Evolutionary conservation across 352 stramenopile genomes (phyloP).

Genomic region (Thalassiosira oceanica): DNA sequence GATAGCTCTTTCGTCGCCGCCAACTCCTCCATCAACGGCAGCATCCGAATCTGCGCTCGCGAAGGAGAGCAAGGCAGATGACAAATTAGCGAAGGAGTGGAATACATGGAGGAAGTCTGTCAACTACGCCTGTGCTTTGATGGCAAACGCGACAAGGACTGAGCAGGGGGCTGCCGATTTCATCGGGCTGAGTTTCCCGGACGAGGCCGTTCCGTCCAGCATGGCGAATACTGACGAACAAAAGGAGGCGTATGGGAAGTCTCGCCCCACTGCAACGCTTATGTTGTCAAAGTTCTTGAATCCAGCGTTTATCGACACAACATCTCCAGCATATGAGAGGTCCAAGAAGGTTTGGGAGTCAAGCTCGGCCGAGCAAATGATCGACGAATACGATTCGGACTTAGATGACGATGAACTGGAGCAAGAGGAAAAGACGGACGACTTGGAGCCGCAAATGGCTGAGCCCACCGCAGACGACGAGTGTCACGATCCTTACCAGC

Average conservation of each 20-base stretch:
- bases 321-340: conserved; percentile 7
- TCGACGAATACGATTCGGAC: conserved; percentile 30
- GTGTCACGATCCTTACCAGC: conserved; percentile 75
- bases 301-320: conserved; percentile 28
- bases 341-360: conserved; percentile 1
- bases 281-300: conserved; percentile 63
- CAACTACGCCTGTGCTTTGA: conserved; percentile 62
- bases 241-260: conserved; percentile 4
- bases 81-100: conserved; percentile 15
- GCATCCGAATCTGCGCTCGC: neutral
- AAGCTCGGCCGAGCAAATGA: neutral
- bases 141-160: conserved; percentile 67
- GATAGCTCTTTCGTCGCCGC: conserved; percentile 48
- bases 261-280: conserved; percentile 50
- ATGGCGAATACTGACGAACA: neutral
- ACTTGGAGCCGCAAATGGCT: conserved; percentile 11
- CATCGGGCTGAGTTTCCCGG: conserved; percentile 60
- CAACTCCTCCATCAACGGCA: conserved; percentile 1
- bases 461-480: conserved; percentile 12
- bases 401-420: conserved; percentile 23
- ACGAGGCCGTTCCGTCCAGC: conserved; percentile 47
- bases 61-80: neutral
- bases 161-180: conserved; percentile 66
- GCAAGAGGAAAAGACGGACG: conserved; percentile 13
- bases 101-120: conserved; percentile 45